These are phyloP conservation scores for Yamadazyma scolyti DNA, from an alignment of 805 yeast species.

Conservation along the genomic window DNA sequence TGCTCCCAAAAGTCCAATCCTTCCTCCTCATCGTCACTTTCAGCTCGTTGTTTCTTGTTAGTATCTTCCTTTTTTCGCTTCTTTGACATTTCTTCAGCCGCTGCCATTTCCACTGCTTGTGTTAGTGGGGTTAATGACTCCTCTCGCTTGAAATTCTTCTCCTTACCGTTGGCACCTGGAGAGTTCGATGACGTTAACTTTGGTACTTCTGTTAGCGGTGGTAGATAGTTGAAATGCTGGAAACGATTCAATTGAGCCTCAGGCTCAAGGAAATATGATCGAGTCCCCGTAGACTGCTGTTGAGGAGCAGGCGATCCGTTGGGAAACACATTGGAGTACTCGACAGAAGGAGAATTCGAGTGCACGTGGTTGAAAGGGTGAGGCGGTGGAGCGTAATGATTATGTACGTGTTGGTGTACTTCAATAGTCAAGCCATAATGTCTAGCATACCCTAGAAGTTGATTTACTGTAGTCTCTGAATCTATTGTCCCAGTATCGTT, in stretches of 20 bases:
- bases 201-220: slow-evolving; percentile 69
- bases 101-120: slow-evolving; percentile 38
- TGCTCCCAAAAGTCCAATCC: slow-evolving; percentile 72
- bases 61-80: slow-evolving; percentile 6
- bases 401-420: slow-evolving; percentile 83
- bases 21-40: slow-evolving; percentile 49
- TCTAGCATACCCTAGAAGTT: slow-evolving; percentile 58
- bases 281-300: not conserved
- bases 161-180: slow-evolving; percentile 4
- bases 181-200: slow-evolving; percentile 58
- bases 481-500: slow-evolving; percentile 47
- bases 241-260: slow-evolving; percentile 55
- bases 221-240: slow-evolving; percentile 72
- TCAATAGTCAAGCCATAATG: slow-evolving; percentile 56
- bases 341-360: slow-evolving; percentile 3
- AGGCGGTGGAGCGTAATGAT: slow-evolving; percentile 57
- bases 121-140: slow-evolving; percentile 33
- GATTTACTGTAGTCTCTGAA: slow-evolving; percentile 51
- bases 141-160: slow-evolving; percentile 22
- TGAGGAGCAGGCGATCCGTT: slow-evolving; percentile 1
- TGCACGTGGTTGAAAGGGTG: slow-evolving; percentile 9
- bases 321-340: slow-evolving; percentile 5
- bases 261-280: slow-evolving; percentile 33
- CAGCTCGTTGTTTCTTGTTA: slow-evolving; percentile 4
- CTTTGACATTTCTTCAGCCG: slow-evolving; percentile 23